phyloP scores from a whole-genome alignment of 306 rosid genomes.

The Biancaea sappan region DNA sequence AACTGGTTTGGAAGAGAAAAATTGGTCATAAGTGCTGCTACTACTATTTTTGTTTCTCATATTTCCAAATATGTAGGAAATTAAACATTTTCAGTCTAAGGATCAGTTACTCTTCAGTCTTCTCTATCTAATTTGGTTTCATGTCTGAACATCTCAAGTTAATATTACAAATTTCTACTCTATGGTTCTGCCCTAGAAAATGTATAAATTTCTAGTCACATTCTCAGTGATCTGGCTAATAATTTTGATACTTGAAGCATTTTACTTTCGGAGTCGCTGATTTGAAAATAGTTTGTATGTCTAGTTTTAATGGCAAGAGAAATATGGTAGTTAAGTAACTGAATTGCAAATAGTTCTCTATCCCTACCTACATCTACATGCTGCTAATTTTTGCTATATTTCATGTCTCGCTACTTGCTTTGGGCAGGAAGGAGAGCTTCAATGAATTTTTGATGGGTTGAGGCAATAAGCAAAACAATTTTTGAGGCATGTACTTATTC shows the following conservation, averaged over 20 bases:
- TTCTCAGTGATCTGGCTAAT: background rate
- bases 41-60: too few relatives aligned
- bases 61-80: background rate
- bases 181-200: background rate
- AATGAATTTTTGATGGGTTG: constrained; percentile 72
- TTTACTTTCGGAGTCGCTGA: background rate
- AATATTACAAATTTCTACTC: background rate
- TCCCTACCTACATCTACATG: too few relatives aligned
- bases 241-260: background rate
- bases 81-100: background rate
- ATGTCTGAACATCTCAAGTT: background rate
- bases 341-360: too few relatives aligned
- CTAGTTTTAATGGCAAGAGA: too few relatives aligned
- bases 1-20: too few relatives aligned
- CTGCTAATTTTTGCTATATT: background rate
- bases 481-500: constrained; percentile 32
- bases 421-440: constrained; percentile 86
- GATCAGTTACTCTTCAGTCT: background rate
- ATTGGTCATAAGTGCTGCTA: too few relatives aligned
- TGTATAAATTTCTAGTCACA: background rate
- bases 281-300: constrained; percentile 16
- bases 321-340: too few relatives aligned
- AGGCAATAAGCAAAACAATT: constrained; percentile 69
- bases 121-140: background rate
- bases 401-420: constrained; percentile 29